These are phyloP conservation scores for Boehmeria nivea DNA, from an alignment of 306 rosid genomes.

Conservation along the genomic window DNA sequence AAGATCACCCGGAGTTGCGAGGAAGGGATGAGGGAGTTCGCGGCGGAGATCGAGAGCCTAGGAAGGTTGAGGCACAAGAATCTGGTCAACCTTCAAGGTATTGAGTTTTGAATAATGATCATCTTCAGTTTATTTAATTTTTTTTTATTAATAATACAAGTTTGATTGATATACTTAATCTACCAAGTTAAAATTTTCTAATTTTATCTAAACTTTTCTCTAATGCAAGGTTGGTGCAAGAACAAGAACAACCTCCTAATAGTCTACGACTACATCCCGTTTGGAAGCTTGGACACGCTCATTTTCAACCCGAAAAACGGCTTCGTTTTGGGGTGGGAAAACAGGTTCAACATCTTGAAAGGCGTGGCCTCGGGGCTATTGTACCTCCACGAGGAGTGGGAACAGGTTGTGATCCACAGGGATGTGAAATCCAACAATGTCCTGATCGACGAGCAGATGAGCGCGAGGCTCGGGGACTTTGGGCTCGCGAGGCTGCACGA, in stretches of 20 bases:
- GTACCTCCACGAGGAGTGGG: constrained; percentile 78
- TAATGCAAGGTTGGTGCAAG: constrained; percentile 86
- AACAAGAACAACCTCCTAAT: constrained; percentile 49
- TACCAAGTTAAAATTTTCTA: no score
- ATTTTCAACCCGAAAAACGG: constrained; percentile 30
- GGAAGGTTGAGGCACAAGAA: constrained; percentile 73
- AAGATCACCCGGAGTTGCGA: constrained; percentile 29
- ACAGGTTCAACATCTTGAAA: constrained; percentile 48
- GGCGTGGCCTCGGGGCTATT: constrained; percentile 61
- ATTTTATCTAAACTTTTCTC: no score
- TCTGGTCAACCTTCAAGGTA: constrained; percentile 60
- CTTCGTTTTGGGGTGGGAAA: constrained; percentile 41
- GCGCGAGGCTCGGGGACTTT: constrained; percentile 58
- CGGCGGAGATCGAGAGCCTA: constrained; percentile 73
- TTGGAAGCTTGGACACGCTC: constrained; percentile 47
- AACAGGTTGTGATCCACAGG: constrained; percentile 62
- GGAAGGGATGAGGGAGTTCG: constrained; percentile 57
- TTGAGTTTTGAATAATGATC: background rate
- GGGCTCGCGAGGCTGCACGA: constrained; percentile 66
- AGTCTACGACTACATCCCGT: constrained; percentile 60
- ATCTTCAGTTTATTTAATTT: no score
- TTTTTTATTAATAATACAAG: no score
- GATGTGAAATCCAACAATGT: constrained; percentile 64
- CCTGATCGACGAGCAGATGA: constrained; percentile 46
- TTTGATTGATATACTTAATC: no score